These are phyloP conservation scores for Diaporthe sp. DNA, from an alignment of 2,329 filamentous ascomycete genomes.

Conservation along the genomic window DNA sequence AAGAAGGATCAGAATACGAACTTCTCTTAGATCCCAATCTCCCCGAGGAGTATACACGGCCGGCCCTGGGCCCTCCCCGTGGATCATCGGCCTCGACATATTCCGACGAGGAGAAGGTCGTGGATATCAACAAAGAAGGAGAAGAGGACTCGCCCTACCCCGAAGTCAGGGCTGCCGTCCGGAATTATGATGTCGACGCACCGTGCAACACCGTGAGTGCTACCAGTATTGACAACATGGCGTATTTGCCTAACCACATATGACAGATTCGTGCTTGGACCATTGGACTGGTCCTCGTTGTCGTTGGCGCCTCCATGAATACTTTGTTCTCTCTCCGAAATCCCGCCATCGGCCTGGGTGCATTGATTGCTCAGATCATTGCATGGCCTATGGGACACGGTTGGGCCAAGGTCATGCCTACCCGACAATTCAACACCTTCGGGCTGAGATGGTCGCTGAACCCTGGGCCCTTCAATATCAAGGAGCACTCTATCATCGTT, in stretches of 20 bases:
- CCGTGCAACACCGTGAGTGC: conserved; percentile 73
- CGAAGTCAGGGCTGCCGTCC: conserved; percentile 74
- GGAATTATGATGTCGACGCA: conserved; percentile 73
- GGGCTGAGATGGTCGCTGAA: conserved; percentile 71
- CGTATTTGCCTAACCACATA: neutral
- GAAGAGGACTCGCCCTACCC: conserved; percentile 74
- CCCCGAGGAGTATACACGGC: conserved; percentile 57
- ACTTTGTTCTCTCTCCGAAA: conserved; percentile 73
- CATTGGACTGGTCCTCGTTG: conserved; percentile 69
- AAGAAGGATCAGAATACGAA: conserved; percentile 65
- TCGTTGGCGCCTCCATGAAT: conserved; percentile 71
- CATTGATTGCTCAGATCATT: conserved; percentile 73
- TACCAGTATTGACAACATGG: neutral
- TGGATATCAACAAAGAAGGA: conserved; percentile 50
- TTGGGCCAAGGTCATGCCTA: conserved; percentile 70
- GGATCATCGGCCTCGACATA: conserved; percentile 34
- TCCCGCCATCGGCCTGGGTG: conserved; percentile 71
- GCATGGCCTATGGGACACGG: conserved; percentile 73
- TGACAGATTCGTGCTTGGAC: conserved; percentile 62
- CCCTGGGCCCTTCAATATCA: conserved; percentile 77
- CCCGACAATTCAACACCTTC: conserved; percentile 62
- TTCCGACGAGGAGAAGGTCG: conserved; percentile 42
- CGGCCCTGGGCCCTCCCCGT: conserved; percentile 41
- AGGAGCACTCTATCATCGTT: conserved; percentile 77
- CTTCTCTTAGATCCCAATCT: conserved; percentile 68